phyloP scores from a whole-genome alignment of 169 alveolate genomes.

The Theileria orientalis region DNA sequence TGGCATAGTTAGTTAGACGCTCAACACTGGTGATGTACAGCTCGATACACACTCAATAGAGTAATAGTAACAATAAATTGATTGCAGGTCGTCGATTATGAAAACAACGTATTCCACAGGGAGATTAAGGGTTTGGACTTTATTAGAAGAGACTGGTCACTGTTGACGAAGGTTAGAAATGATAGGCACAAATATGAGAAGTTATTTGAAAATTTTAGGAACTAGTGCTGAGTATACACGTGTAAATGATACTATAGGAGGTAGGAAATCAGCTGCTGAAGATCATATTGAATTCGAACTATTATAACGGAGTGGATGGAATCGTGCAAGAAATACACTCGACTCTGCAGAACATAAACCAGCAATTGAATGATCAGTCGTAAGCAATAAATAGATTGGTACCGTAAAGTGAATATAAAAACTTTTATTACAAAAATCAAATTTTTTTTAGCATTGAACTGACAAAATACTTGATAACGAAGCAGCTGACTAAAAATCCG shows the following conservation, averaged over 20 bases:
- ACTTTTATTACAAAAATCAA: background rate
- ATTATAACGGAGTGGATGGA: slow-evolving; percentile 64
- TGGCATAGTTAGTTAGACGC: background rate
- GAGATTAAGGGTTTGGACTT: slow-evolving; percentile 98
- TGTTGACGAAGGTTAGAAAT: slow-evolving; percentile 80
- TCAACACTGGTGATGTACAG: no score
- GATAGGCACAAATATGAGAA: background rate
- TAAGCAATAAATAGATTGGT: background rate
- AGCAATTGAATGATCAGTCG: slow-evolving; percentile 75
- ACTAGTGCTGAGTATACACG: slow-evolving; percentile 72
- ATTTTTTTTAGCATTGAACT: slow-evolving; percentile 72
- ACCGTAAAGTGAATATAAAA: background rate
- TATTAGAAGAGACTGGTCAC: slow-evolving; percentile 98
- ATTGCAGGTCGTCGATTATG: slow-evolving; percentile 75
- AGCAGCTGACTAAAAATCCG: slow-evolving; percentile 91
- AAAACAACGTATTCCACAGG: slow-evolving; percentile 67
- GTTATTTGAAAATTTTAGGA: slow-evolving; percentile 3
- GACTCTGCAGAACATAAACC: slow-evolving; percentile 78
- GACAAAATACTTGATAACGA: slow-evolving; percentile 88
- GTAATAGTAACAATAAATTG: background rate
- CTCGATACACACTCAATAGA: background rate
- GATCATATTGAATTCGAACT: slow-evolving; percentile 31
- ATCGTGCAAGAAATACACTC: slow-evolving; percentile 83
- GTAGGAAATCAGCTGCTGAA: slow-evolving; percentile 39
- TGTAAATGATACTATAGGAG: slow-evolving; percentile 24